A percentile compares a stretch with the other conserved stretches of the same genome.
Evolutionary conservation across 352 stramenopile genomes (phyloP).

Genomic region (Globisporangium abappressorium): DNA sequence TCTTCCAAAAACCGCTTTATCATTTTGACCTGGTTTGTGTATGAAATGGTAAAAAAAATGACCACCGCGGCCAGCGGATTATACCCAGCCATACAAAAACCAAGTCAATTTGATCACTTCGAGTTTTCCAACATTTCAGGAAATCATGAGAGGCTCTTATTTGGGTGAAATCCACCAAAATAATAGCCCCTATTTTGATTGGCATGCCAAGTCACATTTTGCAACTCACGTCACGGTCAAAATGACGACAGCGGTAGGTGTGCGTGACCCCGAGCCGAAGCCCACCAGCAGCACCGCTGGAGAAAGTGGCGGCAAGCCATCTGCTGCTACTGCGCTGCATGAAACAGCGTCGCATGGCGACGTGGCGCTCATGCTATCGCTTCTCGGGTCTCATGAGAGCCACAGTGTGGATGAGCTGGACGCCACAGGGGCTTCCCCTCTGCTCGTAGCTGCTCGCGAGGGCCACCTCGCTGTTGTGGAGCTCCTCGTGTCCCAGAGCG

Average conservation of each 20-base stretch:
- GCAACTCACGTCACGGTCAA: too few species aligned
- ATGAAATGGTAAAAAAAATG: too few species aligned
- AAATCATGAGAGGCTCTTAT: too few species aligned
- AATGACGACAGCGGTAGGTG: background rate
- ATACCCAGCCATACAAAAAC: too few species aligned
- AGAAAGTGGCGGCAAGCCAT: background rate
- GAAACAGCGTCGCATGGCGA: background rate
- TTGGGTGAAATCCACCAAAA: too few species aligned
- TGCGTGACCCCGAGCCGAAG: constrained; percentile 1
- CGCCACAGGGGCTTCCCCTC: constrained; percentile 4
- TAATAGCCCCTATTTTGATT: too few species aligned
- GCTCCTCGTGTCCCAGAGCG: constrained; percentile 3
- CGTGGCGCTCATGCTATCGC: background rate
- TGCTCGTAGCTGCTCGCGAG: constrained; percentile 14
- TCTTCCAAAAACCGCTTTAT: too few species aligned
- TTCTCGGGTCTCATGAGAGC: background rate
- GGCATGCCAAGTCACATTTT: too few species aligned
- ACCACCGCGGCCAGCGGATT: too few species aligned
- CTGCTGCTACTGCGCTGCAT: background rate
- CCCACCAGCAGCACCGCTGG: background rate
- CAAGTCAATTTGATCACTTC: too few species aligned
- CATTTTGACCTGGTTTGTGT: too few species aligned
- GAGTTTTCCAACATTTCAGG: too few species aligned
- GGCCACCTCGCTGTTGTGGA: constrained; percentile 10
- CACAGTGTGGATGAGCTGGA: constrained; percentile 10